Percentiles rank a stretch among this genome's conserved stretches.
Conservation (phyloP, 768 basidiomycete genomes). For the Phylloporus sp. region DNA sequence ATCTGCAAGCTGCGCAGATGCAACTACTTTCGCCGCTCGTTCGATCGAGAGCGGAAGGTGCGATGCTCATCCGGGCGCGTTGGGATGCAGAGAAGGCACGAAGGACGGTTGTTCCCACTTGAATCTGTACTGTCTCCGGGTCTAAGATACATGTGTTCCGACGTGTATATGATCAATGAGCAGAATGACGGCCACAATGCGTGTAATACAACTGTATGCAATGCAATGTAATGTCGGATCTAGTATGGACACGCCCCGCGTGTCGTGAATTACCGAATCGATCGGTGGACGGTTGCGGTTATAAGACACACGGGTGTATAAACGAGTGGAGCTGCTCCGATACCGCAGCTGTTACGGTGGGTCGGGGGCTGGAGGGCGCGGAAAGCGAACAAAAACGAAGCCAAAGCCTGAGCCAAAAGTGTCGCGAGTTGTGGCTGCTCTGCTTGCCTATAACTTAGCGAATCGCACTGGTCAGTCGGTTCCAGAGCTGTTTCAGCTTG, state of each 20-base stretch:
- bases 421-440: neutral
- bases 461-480: slow-evolving; percentile 18
- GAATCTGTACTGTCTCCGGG: slow-evolving; percentile 6
- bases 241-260: slow-evolving; percentile 23
- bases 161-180: slow-evolving; percentile 10
- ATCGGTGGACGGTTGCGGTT: slow-evolving; percentile 16
- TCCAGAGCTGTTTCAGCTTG: slow-evolving; percentile 29
- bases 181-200: slow-evolving; percentile 5
- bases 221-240: slow-evolving; percentile 7
- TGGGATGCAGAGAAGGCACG: slow-evolving; percentile 64
- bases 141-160: slow-evolving; percentile 13
- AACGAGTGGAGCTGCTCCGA: neutral
- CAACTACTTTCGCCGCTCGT: slow-evolving; percentile 55
- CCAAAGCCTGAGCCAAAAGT: neutral
- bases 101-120: slow-evolving; percentile 14
- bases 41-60: slow-evolving; percentile 64
- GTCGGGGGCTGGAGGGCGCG: neutral
- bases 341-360: neutral
- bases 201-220: slow-evolving; percentile 12
- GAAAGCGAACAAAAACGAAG: neutral
- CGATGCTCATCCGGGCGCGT: slow-evolving; percentile 64
- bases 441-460: slow-evolving; percentile 15
- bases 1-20: slow-evolving; percentile 60
- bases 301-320: slow-evolving; percentile 12
- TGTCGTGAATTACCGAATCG: slow-evolving; percentile 17